phyloP scores from a whole-genome alignment of 73 alveolate species.

The Tetrahymena thermophila region DNA sequence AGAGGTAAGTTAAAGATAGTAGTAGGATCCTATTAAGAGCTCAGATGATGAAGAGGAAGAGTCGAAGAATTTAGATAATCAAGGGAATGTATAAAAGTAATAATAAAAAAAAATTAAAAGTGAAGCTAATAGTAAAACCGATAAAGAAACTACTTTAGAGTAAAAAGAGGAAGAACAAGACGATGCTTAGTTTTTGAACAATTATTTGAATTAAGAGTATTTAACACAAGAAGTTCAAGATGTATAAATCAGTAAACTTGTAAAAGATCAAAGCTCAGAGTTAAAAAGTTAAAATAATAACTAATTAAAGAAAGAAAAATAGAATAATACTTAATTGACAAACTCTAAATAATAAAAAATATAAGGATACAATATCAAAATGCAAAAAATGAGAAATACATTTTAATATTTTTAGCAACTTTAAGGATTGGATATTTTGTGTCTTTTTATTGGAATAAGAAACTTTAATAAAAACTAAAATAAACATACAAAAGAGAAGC shows the following conservation, averaged over 20 bases:
- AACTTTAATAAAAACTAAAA: not conserved
- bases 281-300: not conserved
- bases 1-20: not conserved
- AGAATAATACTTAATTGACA: not conserved
- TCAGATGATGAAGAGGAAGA: not conserved
- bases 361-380: not conserved
- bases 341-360: not conserved
- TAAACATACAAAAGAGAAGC: not conserved
- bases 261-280: not conserved
- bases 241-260: not conserved
- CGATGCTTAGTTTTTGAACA: not conserved
- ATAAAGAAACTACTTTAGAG: not conserved
- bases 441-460: not conserved
- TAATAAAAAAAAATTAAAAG: not conserved
- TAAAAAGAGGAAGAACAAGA: not conserved
- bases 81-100: not conserved
- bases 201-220: not conserved
- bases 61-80: not conserved
- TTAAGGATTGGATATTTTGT: not conserved
- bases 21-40: not conserved
- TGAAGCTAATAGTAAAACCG: not conserved
- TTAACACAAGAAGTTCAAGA: not conserved
- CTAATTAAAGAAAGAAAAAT: not conserved
- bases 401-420: not conserved
- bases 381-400: not conserved